phyloP scores from a whole-genome alignment of 2,329 filamentous ascomycete genomes.

The Trichoderma arundinaceum region DNA sequence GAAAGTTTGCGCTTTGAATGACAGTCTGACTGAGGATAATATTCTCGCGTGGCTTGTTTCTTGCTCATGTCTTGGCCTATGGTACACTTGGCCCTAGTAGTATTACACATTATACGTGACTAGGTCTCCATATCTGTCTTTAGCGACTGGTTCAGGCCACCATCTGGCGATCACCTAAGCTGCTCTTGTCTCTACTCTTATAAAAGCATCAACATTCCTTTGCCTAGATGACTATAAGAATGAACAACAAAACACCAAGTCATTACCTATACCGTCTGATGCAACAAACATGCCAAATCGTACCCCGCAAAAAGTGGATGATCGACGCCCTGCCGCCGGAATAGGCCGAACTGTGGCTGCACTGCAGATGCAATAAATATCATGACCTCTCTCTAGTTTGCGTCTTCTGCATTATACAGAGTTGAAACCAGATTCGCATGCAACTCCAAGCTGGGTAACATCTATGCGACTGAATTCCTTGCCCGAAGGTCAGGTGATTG shows the following conservation, averaged over 20 bases:
- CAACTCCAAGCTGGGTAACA: not conserved
- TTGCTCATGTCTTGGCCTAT: not conserved
- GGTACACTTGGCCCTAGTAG: not conserved
- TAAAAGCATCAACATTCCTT: not conserved
- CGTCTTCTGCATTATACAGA: not conserved
- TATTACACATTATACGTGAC: too few relatives aligned
- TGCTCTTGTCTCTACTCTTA: not conserved
- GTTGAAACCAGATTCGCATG: not conserved
- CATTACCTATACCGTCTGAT: not conserved
- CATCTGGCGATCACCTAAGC: too few relatives aligned
- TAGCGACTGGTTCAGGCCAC: too few relatives aligned
- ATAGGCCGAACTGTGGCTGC: constrained; percentile 13
- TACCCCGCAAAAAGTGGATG: constrained; percentile 31
- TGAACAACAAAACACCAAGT: not conserved
- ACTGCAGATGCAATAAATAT: not conserved
- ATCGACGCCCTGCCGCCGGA: constrained; percentile 26
- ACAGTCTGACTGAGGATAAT: not conserved
- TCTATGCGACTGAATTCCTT: not conserved
- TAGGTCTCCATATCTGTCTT: too few relatives aligned
- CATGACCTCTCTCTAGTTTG: not conserved
- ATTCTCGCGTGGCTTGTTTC: not conserved
- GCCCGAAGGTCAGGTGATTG: not conserved
- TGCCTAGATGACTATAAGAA: not conserved
- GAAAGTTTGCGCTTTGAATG: not conserved
- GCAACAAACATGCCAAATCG: not conserved